These are phyloP conservation scores for Aspergillus puulaauensis DNA, from an alignment of 2,329 filamentous ascomycete species.

Conservation along the genomic window DNA sequence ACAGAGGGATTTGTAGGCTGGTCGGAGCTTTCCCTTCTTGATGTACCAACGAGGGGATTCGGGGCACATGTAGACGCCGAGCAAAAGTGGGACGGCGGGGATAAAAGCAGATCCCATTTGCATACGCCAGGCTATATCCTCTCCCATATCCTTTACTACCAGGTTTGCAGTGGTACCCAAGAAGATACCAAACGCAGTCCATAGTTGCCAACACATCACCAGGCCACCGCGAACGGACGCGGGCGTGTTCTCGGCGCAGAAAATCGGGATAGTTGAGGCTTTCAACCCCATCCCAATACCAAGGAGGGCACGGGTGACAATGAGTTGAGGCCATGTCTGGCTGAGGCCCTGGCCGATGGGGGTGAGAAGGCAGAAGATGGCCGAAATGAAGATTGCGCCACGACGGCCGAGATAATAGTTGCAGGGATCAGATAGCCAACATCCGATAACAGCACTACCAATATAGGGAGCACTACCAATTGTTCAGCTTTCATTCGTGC, in stretches of 20 bases:
- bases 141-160: constrained; percentile 59
- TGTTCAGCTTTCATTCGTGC: neutral
- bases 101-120: constrained; percentile 66
- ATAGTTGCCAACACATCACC: constrained; percentile 56
- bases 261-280: constrained; percentile 56
- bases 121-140: constrained; percentile 61
- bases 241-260: constrained; percentile 57
- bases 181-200: constrained; percentile 64
- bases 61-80: constrained; percentile 61
- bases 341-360: constrained; percentile 66
- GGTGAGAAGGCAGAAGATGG: constrained; percentile 64
- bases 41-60: constrained; percentile 67
- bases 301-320: constrained; percentile 57
- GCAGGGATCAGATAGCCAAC: constrained; percentile 66
- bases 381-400: constrained; percentile 64
- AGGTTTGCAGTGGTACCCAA: constrained; percentile 66
- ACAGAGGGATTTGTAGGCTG: constrained; percentile 61
- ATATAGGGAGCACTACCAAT: constrained; percentile 50
- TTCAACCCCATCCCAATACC: constrained; percentile 64
- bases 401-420: constrained; percentile 61
- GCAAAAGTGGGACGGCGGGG: constrained; percentile 60
- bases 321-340: constrained; percentile 60
- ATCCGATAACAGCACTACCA: constrained; percentile 55
- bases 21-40: constrained; percentile 62
- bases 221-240: constrained; percentile 56